Base-by-base conservation (phyloP, 202 grass and related monocot species). In the Setaria viridis region DNA sequence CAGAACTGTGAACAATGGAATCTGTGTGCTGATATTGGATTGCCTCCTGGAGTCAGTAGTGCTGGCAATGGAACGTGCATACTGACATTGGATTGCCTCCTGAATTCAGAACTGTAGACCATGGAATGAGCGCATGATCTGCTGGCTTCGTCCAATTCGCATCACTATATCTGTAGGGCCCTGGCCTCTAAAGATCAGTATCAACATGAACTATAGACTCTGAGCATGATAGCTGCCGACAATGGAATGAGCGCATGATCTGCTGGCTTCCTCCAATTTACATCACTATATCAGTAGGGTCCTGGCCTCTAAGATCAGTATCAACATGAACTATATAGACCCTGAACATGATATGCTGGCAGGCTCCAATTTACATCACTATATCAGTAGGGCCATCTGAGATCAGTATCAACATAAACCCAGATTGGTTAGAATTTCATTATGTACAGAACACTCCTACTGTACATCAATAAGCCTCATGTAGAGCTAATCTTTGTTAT, bases 401-500 rank as follows among this genome's bases (percentile, higher is more conserved):
- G 54, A 67, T 85, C 54, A 85, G n/a, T 25, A 81, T 76, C 53
- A 21, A 35, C 62, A 69, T 14, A 46, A 63, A 63, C 62, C 37
- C 32, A 3, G 70, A 65, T 74, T 80, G 58, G 25, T 76, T 70
- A 87, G 62, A 69, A 41, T 46, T 80, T 60, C 48, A 62, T 45
- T 80, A 80, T 49, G 51, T 80, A 67, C 42, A 46, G 12, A 45
- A 76, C 9, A 59, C 42, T 70, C 16, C 16, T 76, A 12, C 2
- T 85, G 48, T 49, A 15, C 4, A 29, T 56, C 62, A 55, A 54
- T 20, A 37, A 33, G 9, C 33, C 77, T 88, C 83, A 96, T 77
- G 84, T 72, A n/a, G 91, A 85, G 63, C 84, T 91, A 80, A 96
- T 77, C 86, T 86, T 94, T 77, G 93, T 89, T 76, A 94, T 89